A percentile compares a stretch with the other conserved stretches of the same genome.
These are phyloP conservation scores for Papiliotrema laurentii DNA, from an alignment of 1,284 basidiomycete species.

Conservation along the genomic window DNA sequence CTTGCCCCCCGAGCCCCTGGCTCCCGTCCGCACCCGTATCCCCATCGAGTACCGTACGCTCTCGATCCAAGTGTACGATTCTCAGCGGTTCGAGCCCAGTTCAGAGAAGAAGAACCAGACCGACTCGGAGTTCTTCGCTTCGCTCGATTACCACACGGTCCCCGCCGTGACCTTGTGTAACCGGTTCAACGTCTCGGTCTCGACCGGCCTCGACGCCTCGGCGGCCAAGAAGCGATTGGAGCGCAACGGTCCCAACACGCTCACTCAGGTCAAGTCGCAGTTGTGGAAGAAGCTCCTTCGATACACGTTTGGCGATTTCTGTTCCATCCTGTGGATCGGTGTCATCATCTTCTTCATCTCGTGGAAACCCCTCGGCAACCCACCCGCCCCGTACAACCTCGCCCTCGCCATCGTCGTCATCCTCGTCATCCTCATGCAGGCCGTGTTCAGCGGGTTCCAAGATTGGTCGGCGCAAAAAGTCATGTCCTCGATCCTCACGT, in stretches of 20 bases:
- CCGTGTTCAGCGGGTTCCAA: constrained; percentile 53
- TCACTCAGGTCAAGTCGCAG: constrained; percentile 53
- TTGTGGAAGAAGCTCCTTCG: constrained; percentile 54
- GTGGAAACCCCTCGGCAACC: constrained; percentile 54
- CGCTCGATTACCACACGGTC: constrained; percentile 54
- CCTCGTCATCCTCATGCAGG: constrained; percentile 49
- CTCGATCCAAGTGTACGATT: constrained; percentile 9
- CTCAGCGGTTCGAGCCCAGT: constrained; percentile 8
- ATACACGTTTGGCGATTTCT: constrained; percentile 57
- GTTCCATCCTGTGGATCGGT: constrained; percentile 55
- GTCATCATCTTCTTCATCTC: constrained; percentile 55
- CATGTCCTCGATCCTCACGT: constrained; percentile 55
- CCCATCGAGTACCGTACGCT: constrained; percentile 7
- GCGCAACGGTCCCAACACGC: constrained; percentile 53
- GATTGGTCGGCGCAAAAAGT: constrained; percentile 50
- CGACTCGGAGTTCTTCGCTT: constrained; percentile 8
- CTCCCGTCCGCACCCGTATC: constrained; percentile 1
- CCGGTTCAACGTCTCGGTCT: constrained; percentile 51
- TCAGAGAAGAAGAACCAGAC: background rate
- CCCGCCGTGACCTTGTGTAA: constrained; percentile 49
- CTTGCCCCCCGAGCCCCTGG: background rate
- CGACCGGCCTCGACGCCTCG: constrained; percentile 51
- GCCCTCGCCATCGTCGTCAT: constrained; percentile 40
- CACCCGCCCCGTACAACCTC: constrained; percentile 52
- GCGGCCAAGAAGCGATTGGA: constrained; percentile 49